These are phyloP conservation scores for Penicillium sp. DNA, from an alignment of 2,329 filamentous ascomycete genomes.

Conservation along the genomic window DNA sequence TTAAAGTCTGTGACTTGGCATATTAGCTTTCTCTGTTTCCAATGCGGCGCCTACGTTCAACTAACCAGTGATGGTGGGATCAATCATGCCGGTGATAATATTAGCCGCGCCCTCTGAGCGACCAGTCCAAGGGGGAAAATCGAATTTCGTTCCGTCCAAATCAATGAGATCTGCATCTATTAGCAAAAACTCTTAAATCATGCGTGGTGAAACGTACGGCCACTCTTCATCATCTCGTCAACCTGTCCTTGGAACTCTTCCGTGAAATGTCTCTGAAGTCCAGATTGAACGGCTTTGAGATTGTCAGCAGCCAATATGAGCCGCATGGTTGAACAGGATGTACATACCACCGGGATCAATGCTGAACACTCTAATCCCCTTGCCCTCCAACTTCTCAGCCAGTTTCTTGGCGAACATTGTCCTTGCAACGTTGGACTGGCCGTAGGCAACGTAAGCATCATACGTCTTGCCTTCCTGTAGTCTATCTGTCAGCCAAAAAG, in stretches of 20 bases:
- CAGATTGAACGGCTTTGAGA: conserved; percentile 14
- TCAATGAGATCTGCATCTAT: conserved; percentile 9
- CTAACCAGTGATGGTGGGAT: conserved; percentile 25
- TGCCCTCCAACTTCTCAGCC: conserved; percentile 37
- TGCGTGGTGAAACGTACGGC: conserved; percentile 1
- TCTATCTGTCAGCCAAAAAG: neutral
- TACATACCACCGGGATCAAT: conserved; percentile 48
- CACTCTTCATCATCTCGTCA: conserved; percentile 11
- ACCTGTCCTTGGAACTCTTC: conserved; percentile 8
- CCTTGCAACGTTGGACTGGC: conserved; percentile 58
- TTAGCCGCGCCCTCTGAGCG: conserved; percentile 27
- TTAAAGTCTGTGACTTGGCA: neutral
- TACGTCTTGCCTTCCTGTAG: conserved; percentile 43
- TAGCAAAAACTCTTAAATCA: neutral
- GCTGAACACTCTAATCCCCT: conserved; percentile 43
- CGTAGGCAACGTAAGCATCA: conserved; percentile 52
- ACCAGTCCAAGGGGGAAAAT: conserved; percentile 20
- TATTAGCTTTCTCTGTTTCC: neutral
- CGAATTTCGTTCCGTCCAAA: conserved; percentile 20
- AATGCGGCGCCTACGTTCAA: neutral
- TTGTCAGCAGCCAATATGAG: neutral
- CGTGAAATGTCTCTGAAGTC: conserved; percentile 18
- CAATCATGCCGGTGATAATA: conserved; percentile 29
- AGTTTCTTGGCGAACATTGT: conserved; percentile 51
- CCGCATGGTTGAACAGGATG: neutral